phyloP scores from a whole-genome alignment of 179 eudicot species.

The Silene vulgaris region DNA sequence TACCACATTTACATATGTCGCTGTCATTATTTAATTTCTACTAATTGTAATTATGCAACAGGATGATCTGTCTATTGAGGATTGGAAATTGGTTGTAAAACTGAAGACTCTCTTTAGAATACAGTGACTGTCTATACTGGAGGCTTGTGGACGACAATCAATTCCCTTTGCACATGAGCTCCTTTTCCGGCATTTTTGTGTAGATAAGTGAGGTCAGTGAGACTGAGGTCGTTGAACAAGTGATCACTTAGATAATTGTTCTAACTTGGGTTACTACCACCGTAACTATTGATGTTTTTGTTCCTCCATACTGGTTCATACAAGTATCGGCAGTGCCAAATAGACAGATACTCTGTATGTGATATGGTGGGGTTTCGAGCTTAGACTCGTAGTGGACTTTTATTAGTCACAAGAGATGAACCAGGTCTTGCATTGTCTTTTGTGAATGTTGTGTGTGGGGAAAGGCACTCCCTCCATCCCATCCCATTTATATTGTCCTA shows the following conservation, averaged over 20 bases:
- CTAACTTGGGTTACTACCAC: not conserved
- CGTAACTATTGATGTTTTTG: not conserved
- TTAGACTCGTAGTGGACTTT: no score
- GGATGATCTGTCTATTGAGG: constrained; percentile 34
- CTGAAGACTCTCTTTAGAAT: constrained; percentile 70
- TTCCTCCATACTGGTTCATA: not conserved
- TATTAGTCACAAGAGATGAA: no score
- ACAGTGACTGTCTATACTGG: constrained; percentile 27
- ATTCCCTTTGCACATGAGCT: not conserved
- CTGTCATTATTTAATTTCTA: no score
- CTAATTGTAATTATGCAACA: no score
- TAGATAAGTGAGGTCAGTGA: constrained; percentile 1
- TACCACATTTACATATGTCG: not conserved
- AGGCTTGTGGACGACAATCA: not conserved
- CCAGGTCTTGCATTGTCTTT: no score
- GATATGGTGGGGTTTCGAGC: no score
- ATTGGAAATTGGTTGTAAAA: constrained; percentile 63
- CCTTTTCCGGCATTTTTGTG: not conserved
- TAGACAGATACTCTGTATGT: no score
- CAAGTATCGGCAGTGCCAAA: no score
- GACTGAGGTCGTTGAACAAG: not conserved
- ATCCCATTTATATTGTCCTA: no score
- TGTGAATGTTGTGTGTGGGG: no score
- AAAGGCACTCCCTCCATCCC: no score
- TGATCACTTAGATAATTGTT: not conserved